A percentile compares a stretch with the other conserved stretches of the same genome.
Conservation (phyloP, 2,329 filamentous ascomycete species). For the Aspergillus spinulosporus region DNA sequence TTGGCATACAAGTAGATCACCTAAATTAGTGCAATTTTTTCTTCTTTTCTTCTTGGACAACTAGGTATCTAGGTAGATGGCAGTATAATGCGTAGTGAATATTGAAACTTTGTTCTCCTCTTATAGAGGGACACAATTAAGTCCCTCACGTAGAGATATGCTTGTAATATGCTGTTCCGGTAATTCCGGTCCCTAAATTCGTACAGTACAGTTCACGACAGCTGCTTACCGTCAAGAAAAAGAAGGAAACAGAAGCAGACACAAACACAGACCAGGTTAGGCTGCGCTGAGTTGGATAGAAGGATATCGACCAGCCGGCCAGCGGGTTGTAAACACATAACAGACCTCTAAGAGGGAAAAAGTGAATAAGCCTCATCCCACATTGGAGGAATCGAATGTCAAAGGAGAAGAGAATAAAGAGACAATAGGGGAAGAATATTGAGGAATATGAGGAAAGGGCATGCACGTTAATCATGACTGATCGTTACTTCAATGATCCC, state of each 20-base stretch:
- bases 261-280: background rate
- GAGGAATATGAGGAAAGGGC: slow-evolving; percentile 1
- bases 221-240: too few relatives aligned
- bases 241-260: background rate
- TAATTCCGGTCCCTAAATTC: background rate
- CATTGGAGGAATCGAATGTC: background rate
- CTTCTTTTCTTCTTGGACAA: too few relatives aligned
- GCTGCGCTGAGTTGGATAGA: background rate
- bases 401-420: background rate
- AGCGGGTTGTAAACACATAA: background rate
- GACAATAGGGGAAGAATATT: background rate
- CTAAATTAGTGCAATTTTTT: too few relatives aligned
- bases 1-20: too few relatives aligned
- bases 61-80: too few relatives aligned
- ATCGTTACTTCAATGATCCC: slow-evolving; percentile 18
- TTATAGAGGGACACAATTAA: too few relatives aligned
- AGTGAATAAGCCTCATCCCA: background rate
- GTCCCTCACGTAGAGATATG: too few relatives aligned
- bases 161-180: too few relatives aligned
- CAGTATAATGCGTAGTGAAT: too few relatives aligned
- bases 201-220: background rate
- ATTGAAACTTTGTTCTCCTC: too few relatives aligned
- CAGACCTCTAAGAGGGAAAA: background rate
- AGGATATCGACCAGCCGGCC: background rate
- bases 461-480: background rate